Percentiles rank a stretch among this genome's conserved stretches.
Evolutionary conservation across 169 alveolate genomes (phyloP).

Genomic region (Babesia bovis): DNA sequence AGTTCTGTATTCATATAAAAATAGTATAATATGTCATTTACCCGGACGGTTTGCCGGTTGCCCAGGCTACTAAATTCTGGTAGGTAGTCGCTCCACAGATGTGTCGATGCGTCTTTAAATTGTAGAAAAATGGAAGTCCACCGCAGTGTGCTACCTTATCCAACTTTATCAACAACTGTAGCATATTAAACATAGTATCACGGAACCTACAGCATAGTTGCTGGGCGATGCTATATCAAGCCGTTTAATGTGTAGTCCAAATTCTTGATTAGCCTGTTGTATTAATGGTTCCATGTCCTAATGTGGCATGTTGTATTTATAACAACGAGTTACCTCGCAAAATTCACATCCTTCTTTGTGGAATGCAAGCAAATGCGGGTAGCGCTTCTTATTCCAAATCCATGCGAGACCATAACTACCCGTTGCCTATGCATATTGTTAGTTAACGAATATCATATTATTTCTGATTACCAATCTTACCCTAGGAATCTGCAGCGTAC

Average conservation of each 20-base stretch:
- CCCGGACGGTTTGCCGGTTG: constrained; percentile 44
- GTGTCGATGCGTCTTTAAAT: constrained; percentile 68
- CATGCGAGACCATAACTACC: constrained; percentile 15
- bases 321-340: constrained; percentile 63
- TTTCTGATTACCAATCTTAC: background rate
- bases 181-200: background rate
- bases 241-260: constrained; percentile 43
- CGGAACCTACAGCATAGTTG: constrained; percentile 38
- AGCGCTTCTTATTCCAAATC: constrained; percentile 51
- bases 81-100: constrained; percentile 83
- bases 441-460: background rate
- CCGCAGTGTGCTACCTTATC: constrained; percentile 73
- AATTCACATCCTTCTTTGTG: constrained; percentile 73
- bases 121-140: constrained; percentile 83
- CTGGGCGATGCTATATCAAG: constrained; percentile 45
- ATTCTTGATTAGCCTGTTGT: constrained; percentile 35
- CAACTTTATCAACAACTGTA: constrained; percentile 72
- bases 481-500: constrained; percentile 1
- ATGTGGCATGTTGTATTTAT: constrained; percentile 2
- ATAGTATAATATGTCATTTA: background rate
- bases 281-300: constrained; percentile 65
- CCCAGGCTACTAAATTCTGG: constrained; percentile 75
- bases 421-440: constrained; percentile 1
- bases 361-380: constrained; percentile 75
- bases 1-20: background rate